Evolutionary conservation across 2,329 filamentous ascomycete species (phyloP).

Genomic region (Zymoseptoria ardabiliae): DNA sequence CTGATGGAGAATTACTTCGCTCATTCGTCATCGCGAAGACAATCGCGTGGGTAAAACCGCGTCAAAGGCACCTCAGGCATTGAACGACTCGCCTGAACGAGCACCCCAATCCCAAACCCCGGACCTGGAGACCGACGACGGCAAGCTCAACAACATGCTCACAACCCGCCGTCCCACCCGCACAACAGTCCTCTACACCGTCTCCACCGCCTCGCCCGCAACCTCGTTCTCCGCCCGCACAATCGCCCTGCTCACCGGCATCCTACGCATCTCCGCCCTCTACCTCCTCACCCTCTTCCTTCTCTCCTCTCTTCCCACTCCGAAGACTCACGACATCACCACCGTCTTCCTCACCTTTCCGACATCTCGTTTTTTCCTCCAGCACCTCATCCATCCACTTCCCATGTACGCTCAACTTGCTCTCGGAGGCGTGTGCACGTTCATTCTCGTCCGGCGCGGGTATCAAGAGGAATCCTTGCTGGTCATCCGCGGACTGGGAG

Average conservation of each 20-base stretch:
- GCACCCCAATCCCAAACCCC: neutral
- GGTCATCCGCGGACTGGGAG: slow-evolving; percentile 78
- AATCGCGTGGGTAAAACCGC: neutral
- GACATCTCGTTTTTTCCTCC: slow-evolving; percentile 4
- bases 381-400: slow-evolving; percentile 29
- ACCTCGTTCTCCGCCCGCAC: slow-evolving; percentile 39
- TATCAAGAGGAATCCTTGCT: slow-evolving; percentile 71
- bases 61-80: slow-evolving; percentile 1
- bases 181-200: slow-evolving; percentile 86
- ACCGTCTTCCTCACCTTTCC: slow-evolving; percentile 1
- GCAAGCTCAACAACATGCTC: slow-evolving; percentile 20
- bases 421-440: slow-evolving; percentile 22
- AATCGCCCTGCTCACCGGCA: slow-evolving; percentile 32
- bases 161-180: slow-evolving; percentile 47
- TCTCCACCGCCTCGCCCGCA: slow-evolving; percentile 64
- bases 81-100: neutral
- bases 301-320: slow-evolving; percentile 2
- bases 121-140: neutral
- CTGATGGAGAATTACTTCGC: neutral
- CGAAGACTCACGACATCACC: neutral
- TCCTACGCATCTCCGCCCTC: slow-evolving; percentile 40
- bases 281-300: slow-evolving; percentile 30
- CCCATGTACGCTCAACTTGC: slow-evolving; percentile 38
- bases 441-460: slow-evolving; percentile 21
- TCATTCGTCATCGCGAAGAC: neutral